Evolutionary conservation across 2,329 filamentous ascomycete genomes (phyloP).

Genomic region (Diaporthe australafricana): DNA sequence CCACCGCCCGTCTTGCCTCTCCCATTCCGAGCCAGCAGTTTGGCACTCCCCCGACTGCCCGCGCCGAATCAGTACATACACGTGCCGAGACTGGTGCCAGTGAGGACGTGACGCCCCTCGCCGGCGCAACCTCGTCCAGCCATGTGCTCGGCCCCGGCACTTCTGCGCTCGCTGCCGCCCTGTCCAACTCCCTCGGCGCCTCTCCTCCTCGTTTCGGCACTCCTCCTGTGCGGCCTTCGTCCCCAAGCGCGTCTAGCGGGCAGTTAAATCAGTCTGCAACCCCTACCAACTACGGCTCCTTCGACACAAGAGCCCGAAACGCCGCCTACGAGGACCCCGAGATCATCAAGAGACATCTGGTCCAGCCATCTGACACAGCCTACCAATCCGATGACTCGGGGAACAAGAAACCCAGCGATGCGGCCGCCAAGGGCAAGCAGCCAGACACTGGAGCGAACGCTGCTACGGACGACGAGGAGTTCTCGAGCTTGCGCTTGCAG

Average conservation of each 20-base stretch:
- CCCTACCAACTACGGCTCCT: slow-evolving; percentile 85
- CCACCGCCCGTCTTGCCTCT: slow-evolving; percentile 71
- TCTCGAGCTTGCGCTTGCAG: slow-evolving; percentile 92
- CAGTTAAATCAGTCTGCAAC: slow-evolving; percentile 61
- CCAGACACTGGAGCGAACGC: slow-evolving; percentile 51
- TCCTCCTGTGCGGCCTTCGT: slow-evolving; percentile 68
- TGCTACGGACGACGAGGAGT: slow-evolving; percentile 76
- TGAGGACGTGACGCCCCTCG: slow-evolving; percentile 70
- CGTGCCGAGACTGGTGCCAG: slow-evolving; percentile 55
- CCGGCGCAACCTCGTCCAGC: slow-evolving; percentile 69
- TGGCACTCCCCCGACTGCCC: slow-evolving; percentile 44
- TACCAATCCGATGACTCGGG: slow-evolving; percentile 60
- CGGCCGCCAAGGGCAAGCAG: slow-evolving; percentile 64
- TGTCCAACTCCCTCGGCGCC: slow-evolving; percentile 79
- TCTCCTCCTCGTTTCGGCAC: slow-evolving; percentile 79
- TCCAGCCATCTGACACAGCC: slow-evolving; percentile 70
- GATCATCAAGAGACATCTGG: slow-evolving; percentile 89
- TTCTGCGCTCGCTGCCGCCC: slow-evolving; percentile 88
- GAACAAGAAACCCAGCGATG: slow-evolving; percentile 50
- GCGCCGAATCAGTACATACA: slow-evolving; percentile 29
- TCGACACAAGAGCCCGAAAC: slow-evolving; percentile 75
- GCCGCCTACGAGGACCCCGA: slow-evolving; percentile 88
- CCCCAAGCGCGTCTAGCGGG: slow-evolving; percentile 64
- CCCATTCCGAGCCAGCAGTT: slow-evolving; percentile 62
- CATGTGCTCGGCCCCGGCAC: slow-evolving; percentile 79